Evolutionary conservation across 2,329 filamentous ascomycete species (phyloP), one percentile per base, ranked within the genome.

Genomic region (Phoma herbarum): DNA sequence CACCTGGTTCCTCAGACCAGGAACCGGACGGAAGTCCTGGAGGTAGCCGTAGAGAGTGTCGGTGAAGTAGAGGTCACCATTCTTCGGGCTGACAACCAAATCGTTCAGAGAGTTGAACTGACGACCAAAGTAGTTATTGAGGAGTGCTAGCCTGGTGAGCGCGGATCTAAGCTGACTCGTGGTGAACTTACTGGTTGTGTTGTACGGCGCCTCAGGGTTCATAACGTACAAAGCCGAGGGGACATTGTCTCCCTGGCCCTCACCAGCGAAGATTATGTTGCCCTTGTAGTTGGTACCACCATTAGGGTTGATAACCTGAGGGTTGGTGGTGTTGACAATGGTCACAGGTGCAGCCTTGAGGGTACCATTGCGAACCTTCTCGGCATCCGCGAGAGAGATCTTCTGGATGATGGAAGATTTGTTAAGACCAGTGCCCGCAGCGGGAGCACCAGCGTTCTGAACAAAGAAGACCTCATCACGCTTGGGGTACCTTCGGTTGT

Each of bases 1-100:
- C 18, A 72, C 69, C 45, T 72, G 70, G 59, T 71, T 68, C 2
- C 62, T 65, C 2, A 73, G 66, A 42, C 64, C 64, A 6, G 71
- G 70, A 14, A 61, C 59, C 16, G 67, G 67, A 25, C 67, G 67
- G 59, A 70, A 68, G 28, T 67, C 52, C 44, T 70, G 67, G 33
- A 67, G 58, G 59, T 57, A 67, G 37, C 67, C 70, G 33, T 68
- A 71, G 22, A 73, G 60, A 16, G 78, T 77, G 56, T 82, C 80
- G 8, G 81, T 82, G 69, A 82, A 82, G 77, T 80, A 82, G 56
- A 83, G 74, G 47, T 79, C 76, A 35, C 77, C 77, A 8, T 76
- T 74, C 29, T 52, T 60, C 9, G 71, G 68, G 59, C 76, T 73
- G 11, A 80, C 72, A 31, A 71, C 67, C 7, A 80, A 56, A 52